Conservation (phyloP, 148 eudicot genomes). For the Silene latifolia region DNA sequence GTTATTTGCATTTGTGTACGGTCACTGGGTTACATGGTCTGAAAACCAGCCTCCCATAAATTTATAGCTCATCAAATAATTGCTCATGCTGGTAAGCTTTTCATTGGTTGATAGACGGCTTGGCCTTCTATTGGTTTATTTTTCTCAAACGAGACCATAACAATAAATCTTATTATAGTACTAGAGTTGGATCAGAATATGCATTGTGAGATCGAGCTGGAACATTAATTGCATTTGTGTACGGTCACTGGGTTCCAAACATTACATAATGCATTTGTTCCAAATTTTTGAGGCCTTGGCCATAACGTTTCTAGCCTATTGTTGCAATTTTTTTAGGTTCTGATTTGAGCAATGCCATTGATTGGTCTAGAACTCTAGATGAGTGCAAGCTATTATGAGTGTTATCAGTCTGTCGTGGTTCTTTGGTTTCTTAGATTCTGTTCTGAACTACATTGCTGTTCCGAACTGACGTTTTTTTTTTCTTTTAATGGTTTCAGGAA, state of each 20-base stretch:
- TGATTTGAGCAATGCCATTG: neutral
- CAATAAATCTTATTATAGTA: neutral
- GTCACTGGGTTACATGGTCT: neutral
- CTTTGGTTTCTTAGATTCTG: neutral
- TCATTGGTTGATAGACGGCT: neutral
- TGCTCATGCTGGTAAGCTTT: neutral
- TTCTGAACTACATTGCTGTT: neutral
- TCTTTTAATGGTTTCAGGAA: conserved; percentile 43
- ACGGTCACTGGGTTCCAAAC: no score
- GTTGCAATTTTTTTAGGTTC: neutral
- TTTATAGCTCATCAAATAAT: neutral
- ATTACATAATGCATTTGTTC: neutral
- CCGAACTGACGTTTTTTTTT: neutral
- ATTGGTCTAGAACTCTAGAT: neutral
- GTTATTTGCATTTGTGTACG: neutral
- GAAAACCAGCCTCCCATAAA: neutral
- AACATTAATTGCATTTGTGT: neutral
- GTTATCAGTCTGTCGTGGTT: neutral
- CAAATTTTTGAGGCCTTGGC: neutral
- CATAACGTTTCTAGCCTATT: neutral
- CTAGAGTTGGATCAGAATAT: neutral
- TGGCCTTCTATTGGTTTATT: neutral
- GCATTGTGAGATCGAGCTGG: neutral
- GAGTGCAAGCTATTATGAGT: neutral
- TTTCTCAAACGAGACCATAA: neutral